A percentile compares a stretch with the other conserved stretches of the same genome.
phyloP scores from a whole-genome alignment of 2,329 filamentous ascomycete species.

The Sporothrix inflata region DNA sequence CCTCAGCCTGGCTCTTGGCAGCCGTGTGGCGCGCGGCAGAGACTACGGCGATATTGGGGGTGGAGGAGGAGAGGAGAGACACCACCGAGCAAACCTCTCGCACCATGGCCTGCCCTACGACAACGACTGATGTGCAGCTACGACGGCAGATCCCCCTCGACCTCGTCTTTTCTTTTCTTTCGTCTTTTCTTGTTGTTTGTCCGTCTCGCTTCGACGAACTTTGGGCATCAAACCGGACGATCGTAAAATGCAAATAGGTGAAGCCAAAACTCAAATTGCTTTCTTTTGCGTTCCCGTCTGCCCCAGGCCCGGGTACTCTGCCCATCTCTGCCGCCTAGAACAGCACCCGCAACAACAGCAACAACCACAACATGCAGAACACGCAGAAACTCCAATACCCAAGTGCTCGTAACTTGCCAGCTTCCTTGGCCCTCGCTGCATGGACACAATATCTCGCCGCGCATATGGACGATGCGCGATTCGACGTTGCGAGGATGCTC shows the following conservation, averaged over 20 bases:
- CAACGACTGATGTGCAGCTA: constrained; percentile 7
- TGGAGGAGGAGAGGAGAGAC: neutral
- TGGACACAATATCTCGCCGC: constrained; percentile 9
- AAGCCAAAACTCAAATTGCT: neutral
- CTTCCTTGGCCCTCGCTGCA: neutral
- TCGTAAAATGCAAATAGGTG: neutral
- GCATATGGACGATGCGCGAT: neutral
- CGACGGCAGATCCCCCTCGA: neutral
- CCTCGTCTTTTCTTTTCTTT: neutral
- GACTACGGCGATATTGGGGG: constrained; percentile 1
- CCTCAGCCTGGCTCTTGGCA: neutral
- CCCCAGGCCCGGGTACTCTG: neutral
- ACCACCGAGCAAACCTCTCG: neutral
- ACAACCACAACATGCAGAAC: neutral
- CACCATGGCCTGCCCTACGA: constrained; percentile 2
- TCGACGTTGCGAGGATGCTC: neutral
- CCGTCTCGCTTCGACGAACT: neutral
- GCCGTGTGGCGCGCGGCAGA: constrained; percentile 8
- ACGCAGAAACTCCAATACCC: neutral
- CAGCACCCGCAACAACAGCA: neutral
- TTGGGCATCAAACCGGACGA: neutral
- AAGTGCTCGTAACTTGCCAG: neutral
- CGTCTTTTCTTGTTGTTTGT: neutral
- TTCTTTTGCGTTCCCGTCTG: neutral
- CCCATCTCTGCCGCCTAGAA: neutral